Base-by-base conservation (phyloP, 352 stramenopile species). In the Globisporangium uncinulatum region DNA sequence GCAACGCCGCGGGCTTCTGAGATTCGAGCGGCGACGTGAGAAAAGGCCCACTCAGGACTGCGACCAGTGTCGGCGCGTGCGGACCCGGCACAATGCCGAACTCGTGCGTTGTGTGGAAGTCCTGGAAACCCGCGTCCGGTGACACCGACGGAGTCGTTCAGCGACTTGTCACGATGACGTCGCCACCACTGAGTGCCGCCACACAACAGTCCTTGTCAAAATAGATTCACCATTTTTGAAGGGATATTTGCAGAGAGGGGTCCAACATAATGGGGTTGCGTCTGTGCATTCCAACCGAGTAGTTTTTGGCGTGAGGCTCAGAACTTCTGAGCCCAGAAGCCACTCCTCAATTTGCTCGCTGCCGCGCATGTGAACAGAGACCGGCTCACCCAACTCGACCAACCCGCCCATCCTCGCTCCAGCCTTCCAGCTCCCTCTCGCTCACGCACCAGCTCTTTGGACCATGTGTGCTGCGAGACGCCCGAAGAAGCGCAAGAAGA, bases 111-210 rank as follows among this genome's bases (percentile, higher is more conserved):
- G 80, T 88, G 41, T 67, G 63, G 56, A 29, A 83, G 50, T 82
- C 74, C 36, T 72, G 76, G 65, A 87, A 90, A 11, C 70, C 65
- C 4, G 63, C 58, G 49, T 74, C 67, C 0, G 75, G 75, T 36
- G 80, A 87, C 31, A 66, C 4, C 4, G 62, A 59, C 39, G 62
- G 59, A 32, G 24, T 29, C 24, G 24, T 29, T 29, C 4, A 29
- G 24, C 24, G 24, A 4, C 24, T 29, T 29, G 1, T 4, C 24
- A 4, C 24, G 4, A 29, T 29, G 24, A 29, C 24, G 24, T 29
- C 24, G 24, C 24, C 24, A 4, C 24, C 24, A 29, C 24, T 29
- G 24, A 29, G 24, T 29, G 24, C 24, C 4, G 24, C 24, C 24
- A 29, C 4, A 29, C 24, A 29, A 29, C 4, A 4, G 24, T 29